Percentiles rank a stretch among this genome's conserved stretches.
Evolutionary conservation across 225 moss, liverwort and hornwort species (phyloP).

Genomic region (Antitrichia curtipendula): DNA sequence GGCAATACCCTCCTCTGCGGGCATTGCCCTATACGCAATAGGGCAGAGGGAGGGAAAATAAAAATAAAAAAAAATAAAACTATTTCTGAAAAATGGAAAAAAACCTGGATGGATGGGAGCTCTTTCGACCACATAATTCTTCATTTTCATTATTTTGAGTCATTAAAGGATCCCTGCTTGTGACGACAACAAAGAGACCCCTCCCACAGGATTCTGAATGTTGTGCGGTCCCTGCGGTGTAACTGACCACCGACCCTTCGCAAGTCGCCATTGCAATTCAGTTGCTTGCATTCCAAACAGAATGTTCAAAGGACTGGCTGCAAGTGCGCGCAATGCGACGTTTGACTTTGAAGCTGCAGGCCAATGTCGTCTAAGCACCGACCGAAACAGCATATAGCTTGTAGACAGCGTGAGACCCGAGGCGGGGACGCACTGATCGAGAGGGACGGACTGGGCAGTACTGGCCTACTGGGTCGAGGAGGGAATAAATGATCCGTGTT

Average conservation of each 20-base stretch:
- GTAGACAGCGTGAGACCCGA: background rate
- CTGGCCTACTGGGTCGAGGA: no score
- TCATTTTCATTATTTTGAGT: no score
- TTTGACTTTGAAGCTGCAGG: background rate
- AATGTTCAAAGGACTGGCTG: no score
- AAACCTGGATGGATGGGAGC: no score
- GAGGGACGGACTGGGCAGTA: no score
- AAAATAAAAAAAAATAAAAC: no score
- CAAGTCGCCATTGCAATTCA: background rate
- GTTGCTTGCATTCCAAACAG: background rate
- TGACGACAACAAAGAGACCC: background rate
- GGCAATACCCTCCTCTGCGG: no score
- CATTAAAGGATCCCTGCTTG: background rate
- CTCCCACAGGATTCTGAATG: background rate
- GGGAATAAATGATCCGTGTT: background rate
- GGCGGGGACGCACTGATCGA: background rate
- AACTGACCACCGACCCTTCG: background rate
- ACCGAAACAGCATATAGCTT: background rate
- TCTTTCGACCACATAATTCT: no score
- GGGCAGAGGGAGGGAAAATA: background rate
- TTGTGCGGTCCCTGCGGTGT: no score
- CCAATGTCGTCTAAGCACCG: background rate
- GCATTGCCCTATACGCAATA: no score
- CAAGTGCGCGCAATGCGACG: background rate
- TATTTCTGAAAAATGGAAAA: background rate